phyloP scores from a whole-genome alignment of 257 asterid genomes.

The Striga asiatica region DNA sequence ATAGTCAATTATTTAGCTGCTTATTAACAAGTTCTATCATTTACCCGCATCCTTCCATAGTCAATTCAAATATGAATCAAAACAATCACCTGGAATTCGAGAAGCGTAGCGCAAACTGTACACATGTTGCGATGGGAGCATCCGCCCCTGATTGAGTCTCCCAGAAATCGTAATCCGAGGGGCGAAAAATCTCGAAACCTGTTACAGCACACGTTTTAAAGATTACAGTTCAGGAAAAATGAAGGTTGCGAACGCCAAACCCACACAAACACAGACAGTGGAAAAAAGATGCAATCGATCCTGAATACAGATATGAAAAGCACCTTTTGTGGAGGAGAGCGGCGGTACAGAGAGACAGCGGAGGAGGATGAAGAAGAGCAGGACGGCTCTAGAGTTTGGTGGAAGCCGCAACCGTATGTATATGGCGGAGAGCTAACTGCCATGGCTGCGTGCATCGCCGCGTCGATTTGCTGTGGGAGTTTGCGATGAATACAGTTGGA shows the following conservation, averaged over 20 bases:
- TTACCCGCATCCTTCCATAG: not conserved
- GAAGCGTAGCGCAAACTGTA: constrained; percentile 10
- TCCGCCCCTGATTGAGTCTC: constrained; percentile 18
- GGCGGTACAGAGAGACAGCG: constrained; percentile 17
- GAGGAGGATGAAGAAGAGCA: constrained; percentile 34
- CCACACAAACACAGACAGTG: not conserved
- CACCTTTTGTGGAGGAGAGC: constrained; percentile 22
- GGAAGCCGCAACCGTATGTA: constrained; percentile 17
- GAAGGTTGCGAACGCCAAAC: not conserved
- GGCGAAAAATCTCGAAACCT: constrained; percentile 30
- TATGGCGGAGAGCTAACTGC: constrained; percentile 32
- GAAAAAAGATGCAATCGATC: not conserved
- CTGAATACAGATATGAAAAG: not conserved
- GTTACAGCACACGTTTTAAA: not conserved
- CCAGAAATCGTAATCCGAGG: constrained; percentile 20
- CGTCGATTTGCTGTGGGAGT: not conserved
- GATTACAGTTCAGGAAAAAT: not conserved
- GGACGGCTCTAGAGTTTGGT: constrained; percentile 30
- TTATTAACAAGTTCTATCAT: not conserved
- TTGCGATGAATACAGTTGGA: not conserved
- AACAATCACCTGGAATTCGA: constrained; percentile 16
- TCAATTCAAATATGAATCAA: constrained; percentile 1
- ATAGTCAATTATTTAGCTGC: not conserved
- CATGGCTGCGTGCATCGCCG: constrained; percentile 26
- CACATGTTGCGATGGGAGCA: constrained; percentile 4